Evolutionary conservation across 2,329 filamentous ascomycete species (phyloP), one percentile per base, ranked within the genome.

Genomic region (Xylaria sp.): DNA sequence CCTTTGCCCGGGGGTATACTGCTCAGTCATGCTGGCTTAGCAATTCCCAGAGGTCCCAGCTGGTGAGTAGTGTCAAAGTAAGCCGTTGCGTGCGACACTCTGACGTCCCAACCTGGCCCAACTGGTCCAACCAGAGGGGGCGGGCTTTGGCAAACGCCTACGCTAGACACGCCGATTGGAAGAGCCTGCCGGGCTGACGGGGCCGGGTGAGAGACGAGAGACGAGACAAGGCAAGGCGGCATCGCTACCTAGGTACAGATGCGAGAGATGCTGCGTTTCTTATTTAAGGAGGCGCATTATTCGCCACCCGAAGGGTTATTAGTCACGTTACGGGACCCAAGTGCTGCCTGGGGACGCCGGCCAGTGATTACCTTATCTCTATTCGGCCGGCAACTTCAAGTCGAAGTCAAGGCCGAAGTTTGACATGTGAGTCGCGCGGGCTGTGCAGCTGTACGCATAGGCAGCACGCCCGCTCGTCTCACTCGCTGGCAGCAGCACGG

Each of bases 231-330:
- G 15, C 39, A 58, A 58, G 56, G 56, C 56, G 23, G 23, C 23
- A 28, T 58, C 23, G 39, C 25, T 48, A 46, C 25, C 56, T 58
- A 23, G 54, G 56, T 46, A 44, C 39, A 28, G 39, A 20, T 15
- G 8, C 12, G 10, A 20, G 13, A 46, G 23, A 48, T 9, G 7
- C 56, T n/a, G 32, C 15, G 18, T 9, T 32, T 41, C 7, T 15
- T 15, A 39, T 39, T 57, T 6, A 41, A 48, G 10, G 23, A 20
- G 48, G 28, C 25, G 18, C 23, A 20, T 7, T 28, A 48, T 66
- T 66, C 25, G 64, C 64, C 64, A 66, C 64, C 64, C 8, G 34
- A 37, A 32, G 50, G 63, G 54, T 15, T 20, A 55, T 39, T 8
- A 25, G 18, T 32, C 4, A 15, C 50, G 15, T 46, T 15, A 46